Percentiles rank a stretch among this genome's conserved stretches.
Conservation (phyloP, 1,284 basidiomycete species). For the Malassezia slooffiae region DNA sequence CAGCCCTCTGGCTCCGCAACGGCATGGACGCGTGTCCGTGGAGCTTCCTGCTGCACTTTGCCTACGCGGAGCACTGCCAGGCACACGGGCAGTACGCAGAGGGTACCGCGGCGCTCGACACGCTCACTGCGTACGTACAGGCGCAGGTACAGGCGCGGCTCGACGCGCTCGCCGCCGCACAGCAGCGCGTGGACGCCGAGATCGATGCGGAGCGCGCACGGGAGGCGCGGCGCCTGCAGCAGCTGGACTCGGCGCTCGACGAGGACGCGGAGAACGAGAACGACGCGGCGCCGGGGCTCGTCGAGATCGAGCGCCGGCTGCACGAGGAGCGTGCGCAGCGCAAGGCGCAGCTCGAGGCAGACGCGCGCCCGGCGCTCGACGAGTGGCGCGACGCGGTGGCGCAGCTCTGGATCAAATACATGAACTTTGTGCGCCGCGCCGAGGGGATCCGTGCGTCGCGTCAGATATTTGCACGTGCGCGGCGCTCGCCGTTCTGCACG, state of each 20-base stretch:
- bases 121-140: conserved; percentile 61
- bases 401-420: conserved; percentile 67
- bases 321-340: conserved; percentile 47
- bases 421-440: conserved; percentile 76
- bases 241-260: conserved; percentile 24
- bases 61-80: conserved; percentile 75
- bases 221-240: conserved; percentile 12
- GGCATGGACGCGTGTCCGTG: conserved; percentile 79
- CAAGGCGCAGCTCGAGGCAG: conserved; percentile 39
- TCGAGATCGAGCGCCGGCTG: conserved; percentile 55
- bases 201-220: conserved; percentile 21
- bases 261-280: conserved; percentile 47
- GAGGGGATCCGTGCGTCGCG: conserved; percentile 72
- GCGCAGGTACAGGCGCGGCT: conserved; percentile 64
- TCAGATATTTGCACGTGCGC: conserved; percentile 68
- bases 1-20: conserved; percentile 64
- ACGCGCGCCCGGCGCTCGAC: conserved; percentile 49
- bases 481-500: conserved; percentile 69
- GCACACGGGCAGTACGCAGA: conserved; percentile 48
- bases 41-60: conserved; percentile 78
- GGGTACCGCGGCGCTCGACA: conserved; percentile 51
- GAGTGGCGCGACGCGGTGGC: conserved; percentile 50
- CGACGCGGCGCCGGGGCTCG: conserved; percentile 47
- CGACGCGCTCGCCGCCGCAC: conserved; percentile 51
- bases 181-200: conserved; percentile 47